Conservation (phyloP, 805 yeast species). For the Pichia nanzhaoensis region DNA sequence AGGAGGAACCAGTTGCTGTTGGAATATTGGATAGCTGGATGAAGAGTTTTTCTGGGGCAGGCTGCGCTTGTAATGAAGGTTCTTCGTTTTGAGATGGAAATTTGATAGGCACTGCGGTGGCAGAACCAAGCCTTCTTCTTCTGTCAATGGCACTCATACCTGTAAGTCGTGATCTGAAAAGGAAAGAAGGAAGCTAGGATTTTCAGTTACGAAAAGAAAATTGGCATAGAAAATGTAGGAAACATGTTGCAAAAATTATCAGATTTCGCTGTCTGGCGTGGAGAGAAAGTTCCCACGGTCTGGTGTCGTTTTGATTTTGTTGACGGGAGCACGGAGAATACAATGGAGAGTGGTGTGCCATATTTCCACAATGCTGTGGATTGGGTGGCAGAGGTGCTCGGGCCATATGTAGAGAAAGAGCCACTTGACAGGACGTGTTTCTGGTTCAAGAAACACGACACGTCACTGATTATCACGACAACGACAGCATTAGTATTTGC, state of each 20-base stretch:
- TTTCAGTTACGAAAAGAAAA: no score
- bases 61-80: background rate
- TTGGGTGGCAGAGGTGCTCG: background rate
- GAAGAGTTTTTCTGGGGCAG: no score
- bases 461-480: constrained; percentile 11
- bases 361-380: constrained; percentile 5
- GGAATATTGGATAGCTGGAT: constrained; percentile 55
- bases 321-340: background rate
- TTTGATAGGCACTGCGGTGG: constrained; percentile 48
- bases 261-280: no score
- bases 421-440: constrained; percentile 7
- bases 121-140: constrained; percentile 82
- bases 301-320: no score
- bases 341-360: constrained; percentile 4
- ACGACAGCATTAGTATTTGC: constrained; percentile 13
- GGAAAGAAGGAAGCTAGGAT: no score
- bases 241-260: no score
- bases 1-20: constrained; percentile 66
- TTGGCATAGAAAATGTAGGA: no score
- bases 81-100: constrained; percentile 24
- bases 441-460: constrained; percentile 15
- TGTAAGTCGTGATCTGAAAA: no score
- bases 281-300: no score
- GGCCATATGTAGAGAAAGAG: constrained; percentile 1
- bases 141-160: constrained; percentile 51